A percentile compares a stretch with the other conserved stretches of the same genome.
phyloP scores from a whole-genome alignment of 1,284 basidiomycete genomes.

The Cutaneotrichosporon cutaneum region DNA sequence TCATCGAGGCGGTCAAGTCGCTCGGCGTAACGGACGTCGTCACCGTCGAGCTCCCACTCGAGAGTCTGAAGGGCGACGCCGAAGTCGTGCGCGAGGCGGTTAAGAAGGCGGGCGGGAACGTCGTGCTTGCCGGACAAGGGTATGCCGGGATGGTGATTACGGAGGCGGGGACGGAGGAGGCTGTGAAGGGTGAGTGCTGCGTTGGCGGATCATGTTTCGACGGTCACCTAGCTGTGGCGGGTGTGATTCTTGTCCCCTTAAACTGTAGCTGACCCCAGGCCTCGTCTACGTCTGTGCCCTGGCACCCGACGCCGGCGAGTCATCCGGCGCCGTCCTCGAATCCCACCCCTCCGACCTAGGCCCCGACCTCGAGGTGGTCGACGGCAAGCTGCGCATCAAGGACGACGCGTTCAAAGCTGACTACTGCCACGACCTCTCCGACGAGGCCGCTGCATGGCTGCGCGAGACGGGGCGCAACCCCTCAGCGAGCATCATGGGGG shows the following conservation, averaged over 20 bases:
- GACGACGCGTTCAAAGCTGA: background rate
- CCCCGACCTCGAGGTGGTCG: background rate
- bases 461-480: background rate
- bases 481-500: background rate
- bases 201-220: background rate
- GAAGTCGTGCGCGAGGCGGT: conserved; percentile 7
- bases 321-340: background rate
- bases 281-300: conserved; percentile 14
- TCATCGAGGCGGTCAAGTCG: conserved; percentile 9
- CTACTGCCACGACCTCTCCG: background rate
- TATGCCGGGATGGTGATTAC: conserved; percentile 14
- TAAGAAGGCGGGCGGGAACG: conserved; percentile 3
- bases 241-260: too few relatives aligned
- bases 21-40: conserved; percentile 7
- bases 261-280: conserved; percentile 7
- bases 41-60: conserved; percentile 13
- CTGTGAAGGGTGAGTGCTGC: conserved; percentile 5
- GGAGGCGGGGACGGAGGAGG: conserved; percentile 10
- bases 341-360: background rate
- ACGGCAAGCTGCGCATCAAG: conserved; percentile 3
- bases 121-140: conserved; percentile 8
- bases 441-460: background rate
- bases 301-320: conserved; percentile 15
- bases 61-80: conserved; percentile 9
- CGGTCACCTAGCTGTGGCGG: too few relatives aligned